Conservation (phyloP, 345 rosid genomes). For the Eucalyptus sp. region DNA sequence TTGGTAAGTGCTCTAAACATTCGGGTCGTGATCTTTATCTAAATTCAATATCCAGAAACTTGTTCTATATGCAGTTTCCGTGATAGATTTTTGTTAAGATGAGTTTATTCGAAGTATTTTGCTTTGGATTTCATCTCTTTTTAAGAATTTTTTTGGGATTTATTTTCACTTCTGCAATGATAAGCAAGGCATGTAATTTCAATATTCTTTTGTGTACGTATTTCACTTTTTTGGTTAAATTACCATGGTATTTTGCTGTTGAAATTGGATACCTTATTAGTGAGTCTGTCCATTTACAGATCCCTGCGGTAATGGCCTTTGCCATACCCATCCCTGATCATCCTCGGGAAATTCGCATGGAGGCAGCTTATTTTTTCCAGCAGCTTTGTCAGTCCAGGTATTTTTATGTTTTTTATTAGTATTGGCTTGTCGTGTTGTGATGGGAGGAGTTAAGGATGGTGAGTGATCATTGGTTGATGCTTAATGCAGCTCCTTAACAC, state of each 20-base stretch:
- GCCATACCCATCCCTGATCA: slow-evolving; percentile 73
- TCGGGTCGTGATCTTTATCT: not conserved
- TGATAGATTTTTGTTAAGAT: not conserved
- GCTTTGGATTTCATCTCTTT: not conserved
- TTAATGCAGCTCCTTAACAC: slow-evolving; percentile 71
- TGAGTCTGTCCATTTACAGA: slow-evolving; percentile 20
- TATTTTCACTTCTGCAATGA: not conserved
- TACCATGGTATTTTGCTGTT: not conserved
- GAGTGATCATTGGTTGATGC: slow-evolving; percentile 11
- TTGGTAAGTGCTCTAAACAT: slow-evolving; percentile 29
- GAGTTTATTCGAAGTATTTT: not conserved
- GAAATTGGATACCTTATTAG: not conserved
- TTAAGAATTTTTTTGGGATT: not conserved
- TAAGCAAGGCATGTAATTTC: not conserved
- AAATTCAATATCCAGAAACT: not conserved
- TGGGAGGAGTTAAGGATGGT: not conserved
- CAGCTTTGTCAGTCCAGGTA: slow-evolving; percentile 98
- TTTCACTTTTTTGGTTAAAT: not conserved
- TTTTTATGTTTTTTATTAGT: not conserved
- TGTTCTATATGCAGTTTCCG: not conserved
- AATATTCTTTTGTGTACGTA: not conserved
- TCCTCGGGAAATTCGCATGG: slow-evolving; percentile 85
- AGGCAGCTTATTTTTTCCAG: slow-evolving; percentile 89
- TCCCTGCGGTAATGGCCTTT: slow-evolving; percentile 74
- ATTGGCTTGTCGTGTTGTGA: not conserved